Conservation (phyloP, 768 basidiomycete species). For the Phylloporus rhodoxanthus region DNA sequence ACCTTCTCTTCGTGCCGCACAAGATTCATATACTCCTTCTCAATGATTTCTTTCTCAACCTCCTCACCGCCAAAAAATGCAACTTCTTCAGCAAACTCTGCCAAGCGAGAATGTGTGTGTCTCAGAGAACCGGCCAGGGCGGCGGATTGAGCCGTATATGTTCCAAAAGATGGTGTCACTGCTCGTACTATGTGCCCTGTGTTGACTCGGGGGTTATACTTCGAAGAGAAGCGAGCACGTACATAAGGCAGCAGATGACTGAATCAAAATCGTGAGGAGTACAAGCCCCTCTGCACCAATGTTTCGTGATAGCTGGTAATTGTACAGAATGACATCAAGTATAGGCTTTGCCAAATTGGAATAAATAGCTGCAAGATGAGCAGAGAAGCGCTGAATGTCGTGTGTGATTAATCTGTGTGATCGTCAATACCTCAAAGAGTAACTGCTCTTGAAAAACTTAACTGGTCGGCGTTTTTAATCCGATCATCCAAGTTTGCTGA, state of each 20-base stretch:
- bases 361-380: slow-evolving; percentile 88
- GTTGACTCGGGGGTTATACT: slow-evolving; percentile 1
- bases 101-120: slow-evolving; percentile 86
- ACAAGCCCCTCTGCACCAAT: slow-evolving; percentile 92
- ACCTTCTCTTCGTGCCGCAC: slow-evolving; percentile 83
- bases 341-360: slow-evolving; percentile 90
- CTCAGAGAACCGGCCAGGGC: slow-evolving; percentile 84
- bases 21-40: slow-evolving; percentile 79
- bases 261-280: slow-evolving; percentile 76
- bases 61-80: slow-evolving; percentile 86
- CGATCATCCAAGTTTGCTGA: slow-evolving; percentile 90
- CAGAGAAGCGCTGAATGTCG: slow-evolving; percentile 90
- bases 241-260: slow-evolving; percentile 78
- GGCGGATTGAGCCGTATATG: slow-evolving; percentile 83
- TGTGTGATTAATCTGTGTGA: slow-evolving; percentile 80
- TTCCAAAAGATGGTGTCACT: slow-evolving; percentile 87
- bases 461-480: slow-evolving; percentile 95
- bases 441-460: slow-evolving; percentile 16
- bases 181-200: slow-evolving; percentile 57
- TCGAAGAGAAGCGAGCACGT: slow-evolving; percentile 29
- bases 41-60: slow-evolving; percentile 86
- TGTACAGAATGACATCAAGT: slow-evolving; percentile 90
- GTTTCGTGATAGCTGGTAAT: slow-evolving; percentile 89
- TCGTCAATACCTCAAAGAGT: slow-evolving; percentile 10
- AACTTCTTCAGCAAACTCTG: slow-evolving; percentile 84